These are phyloP conservation scores for Aphanomyces cochlioides DNA, from an alignment of 352 stramenopile genomes.

Conservation along the genomic window DNA sequence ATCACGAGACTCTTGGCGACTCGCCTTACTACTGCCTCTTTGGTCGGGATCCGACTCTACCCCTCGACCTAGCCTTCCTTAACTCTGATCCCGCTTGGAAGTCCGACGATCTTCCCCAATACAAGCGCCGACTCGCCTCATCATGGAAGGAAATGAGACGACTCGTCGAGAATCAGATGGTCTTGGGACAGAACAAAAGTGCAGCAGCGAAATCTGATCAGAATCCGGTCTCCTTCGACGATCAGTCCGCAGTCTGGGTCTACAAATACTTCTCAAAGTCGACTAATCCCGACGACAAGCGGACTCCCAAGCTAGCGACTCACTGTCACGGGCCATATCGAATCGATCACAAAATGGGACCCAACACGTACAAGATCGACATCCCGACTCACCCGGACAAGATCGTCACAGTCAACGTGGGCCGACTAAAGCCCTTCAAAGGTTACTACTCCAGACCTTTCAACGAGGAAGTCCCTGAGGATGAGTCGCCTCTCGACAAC, in stretches of 20 bases:
- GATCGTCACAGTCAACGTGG: slow-evolving; percentile 9
- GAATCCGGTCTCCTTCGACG: neutral
- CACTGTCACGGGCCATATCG: neutral
- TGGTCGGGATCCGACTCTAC: neutral
- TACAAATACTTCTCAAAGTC: slow-evolving; percentile 10
- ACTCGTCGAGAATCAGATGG: neutral
- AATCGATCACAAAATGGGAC: neutral
- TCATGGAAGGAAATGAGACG: neutral
- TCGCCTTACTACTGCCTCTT: neutral
- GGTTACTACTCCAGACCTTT: slow-evolving; percentile 9
- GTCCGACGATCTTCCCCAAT: slow-evolving; percentile 2
- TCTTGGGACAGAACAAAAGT: neutral
- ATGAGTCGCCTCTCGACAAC: neutral
- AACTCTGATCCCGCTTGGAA: slow-evolving; percentile 4
- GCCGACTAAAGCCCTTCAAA: neutral
- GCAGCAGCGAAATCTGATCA: neutral
- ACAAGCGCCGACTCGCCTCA: slow-evolving; percentile 1
- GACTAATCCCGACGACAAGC: neutral
- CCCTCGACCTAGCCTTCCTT: neutral
- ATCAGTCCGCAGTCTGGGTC: slow-evolving; percentile 1
- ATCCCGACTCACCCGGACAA: neutral
- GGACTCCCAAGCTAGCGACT: neutral
- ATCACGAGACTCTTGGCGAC: slow-evolving; percentile 1
- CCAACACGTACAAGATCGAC: slow-evolving; percentile 13
- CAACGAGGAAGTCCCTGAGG: neutral